These are phyloP conservation scores for Syzygium malaccense DNA, from an alignment of 441 rosid genomes.

Conservation along the genomic window DNA sequence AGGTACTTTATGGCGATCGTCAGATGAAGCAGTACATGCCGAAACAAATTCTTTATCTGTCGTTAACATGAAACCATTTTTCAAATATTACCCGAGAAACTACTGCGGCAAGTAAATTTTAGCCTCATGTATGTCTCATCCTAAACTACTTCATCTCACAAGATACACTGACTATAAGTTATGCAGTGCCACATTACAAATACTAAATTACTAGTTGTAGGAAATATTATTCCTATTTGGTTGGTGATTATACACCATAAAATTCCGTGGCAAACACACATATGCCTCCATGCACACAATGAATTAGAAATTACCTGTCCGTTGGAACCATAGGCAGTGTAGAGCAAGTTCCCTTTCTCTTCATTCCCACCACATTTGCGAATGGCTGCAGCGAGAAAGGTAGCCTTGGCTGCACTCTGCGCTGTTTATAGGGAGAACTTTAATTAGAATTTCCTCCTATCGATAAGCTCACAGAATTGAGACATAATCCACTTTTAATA, in stretches of 20 bases:
- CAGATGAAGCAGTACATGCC: background rate
- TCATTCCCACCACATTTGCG: slow-evolving; percentile 91
- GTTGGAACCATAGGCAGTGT: slow-evolving; percentile 73
- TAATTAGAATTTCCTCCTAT: background rate
- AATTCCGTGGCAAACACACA: background rate
- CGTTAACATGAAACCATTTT: background rate
- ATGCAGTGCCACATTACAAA: background rate
- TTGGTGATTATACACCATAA: background rate
- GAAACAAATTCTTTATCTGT: background rate
- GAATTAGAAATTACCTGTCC: slow-evolving; percentile 56
- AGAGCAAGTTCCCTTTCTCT: slow-evolving; percentile 64
- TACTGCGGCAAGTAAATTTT: background rate
- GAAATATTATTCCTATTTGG: background rate
- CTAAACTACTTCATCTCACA: background rate
- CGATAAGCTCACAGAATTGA: background rate
- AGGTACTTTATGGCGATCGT: background rate
- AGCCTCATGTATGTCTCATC: background rate
- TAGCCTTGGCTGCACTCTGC: slow-evolving; percentile 68
- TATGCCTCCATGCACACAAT: background rate
- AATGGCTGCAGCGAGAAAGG: slow-evolving; percentile 77
- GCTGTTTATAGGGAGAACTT: slow-evolving; percentile 21
- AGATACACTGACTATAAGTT: background rate
- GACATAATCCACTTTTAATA: background rate
- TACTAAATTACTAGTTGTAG: background rate
- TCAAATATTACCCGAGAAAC: background rate